A percentile compares a stretch with the other conserved stretches of the same genome.
phyloP scores from a whole-genome alignment of 306 rosid species.

The Senna tora region DNA sequence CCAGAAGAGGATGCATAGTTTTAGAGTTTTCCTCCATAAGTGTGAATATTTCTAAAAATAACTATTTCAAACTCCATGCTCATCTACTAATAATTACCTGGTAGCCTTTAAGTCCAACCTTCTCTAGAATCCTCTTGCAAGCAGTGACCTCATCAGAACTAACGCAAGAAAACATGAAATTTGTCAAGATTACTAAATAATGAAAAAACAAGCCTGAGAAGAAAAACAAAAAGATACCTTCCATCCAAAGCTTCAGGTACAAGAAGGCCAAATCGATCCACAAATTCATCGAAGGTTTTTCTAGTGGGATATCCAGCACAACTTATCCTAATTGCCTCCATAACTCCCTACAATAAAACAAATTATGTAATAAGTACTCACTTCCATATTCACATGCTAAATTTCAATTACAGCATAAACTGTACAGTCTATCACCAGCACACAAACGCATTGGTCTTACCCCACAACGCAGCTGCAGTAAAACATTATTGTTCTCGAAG shows the following conservation, averaged over 20 bases:
- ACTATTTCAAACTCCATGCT: conserved; percentile 1
- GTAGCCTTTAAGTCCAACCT: conserved; percentile 75
- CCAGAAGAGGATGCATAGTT: not conserved
- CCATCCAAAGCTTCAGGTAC: conserved; percentile 75
- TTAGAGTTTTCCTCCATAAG: not conserved
- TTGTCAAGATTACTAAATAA: conserved; percentile 33
- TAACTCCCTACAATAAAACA: conserved; percentile 67
- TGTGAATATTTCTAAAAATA: not conserved
- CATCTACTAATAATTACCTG: conserved; percentile 59
- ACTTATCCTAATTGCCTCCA: conserved; percentile 94
- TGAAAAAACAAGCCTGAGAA: conserved; percentile 27
- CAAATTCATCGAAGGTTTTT: conserved; percentile 77
- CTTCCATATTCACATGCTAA: conserved; percentile 19
- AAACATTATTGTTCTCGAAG: conserved; percentile 77
- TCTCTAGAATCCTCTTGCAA: conserved; percentile 77
- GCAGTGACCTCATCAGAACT: conserved; percentile 71
- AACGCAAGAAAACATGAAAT: conserved; percentile 28
- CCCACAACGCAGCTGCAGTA: conserved; percentile 89
- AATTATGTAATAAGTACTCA: conserved; percentile 23
- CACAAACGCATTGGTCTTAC: conserved; percentile 50
- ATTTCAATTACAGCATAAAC: conserved; percentile 22
- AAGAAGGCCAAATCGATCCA: conserved; percentile 80
- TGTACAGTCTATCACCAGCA: conserved; percentile 11
- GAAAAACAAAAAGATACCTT: conserved; percentile 48
- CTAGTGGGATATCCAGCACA: conserved; percentile 94